phyloP scores from a whole-genome alignment of 352 stramenopile genomes.

The Globisporangium middletonii region DNA sequence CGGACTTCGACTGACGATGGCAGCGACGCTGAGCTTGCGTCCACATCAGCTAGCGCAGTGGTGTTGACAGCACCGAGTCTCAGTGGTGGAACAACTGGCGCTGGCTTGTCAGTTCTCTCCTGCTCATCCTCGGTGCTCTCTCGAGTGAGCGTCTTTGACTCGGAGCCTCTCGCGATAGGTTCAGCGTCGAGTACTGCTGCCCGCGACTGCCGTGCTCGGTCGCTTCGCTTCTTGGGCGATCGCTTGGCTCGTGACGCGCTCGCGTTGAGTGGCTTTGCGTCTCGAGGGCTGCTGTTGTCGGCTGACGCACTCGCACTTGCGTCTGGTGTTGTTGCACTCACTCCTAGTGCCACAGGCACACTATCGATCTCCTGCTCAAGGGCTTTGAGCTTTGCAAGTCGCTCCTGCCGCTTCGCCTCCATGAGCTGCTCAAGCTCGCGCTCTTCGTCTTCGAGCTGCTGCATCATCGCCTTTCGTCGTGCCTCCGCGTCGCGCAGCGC shows the following conservation, averaged over 20 bases:
- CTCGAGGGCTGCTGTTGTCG: neutral
- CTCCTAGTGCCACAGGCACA: neutral
- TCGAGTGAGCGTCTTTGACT: neutral
- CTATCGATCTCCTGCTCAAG: constrained; percentile 30
- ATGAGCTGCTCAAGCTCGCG: constrained; percentile 60
- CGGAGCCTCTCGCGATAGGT: no score
- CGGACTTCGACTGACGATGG: constrained; percentile 30
- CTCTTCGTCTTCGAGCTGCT: constrained; percentile 72
- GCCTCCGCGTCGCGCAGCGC: constrained; percentile 45
- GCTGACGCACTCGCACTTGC: neutral
- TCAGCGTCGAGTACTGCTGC: neutral
- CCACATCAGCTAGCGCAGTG: no score
- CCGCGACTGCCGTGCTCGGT: neutral
- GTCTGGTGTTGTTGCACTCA: neutral
- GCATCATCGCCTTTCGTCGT: constrained; percentile 44
- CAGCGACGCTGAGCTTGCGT: neutral
- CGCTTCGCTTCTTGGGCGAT: constrained; percentile 6
- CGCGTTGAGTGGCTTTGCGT: neutral
- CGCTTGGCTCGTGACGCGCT: constrained; percentile 6
- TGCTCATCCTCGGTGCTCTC: neutral
- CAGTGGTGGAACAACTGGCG: constrained; percentile 20
- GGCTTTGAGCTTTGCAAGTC: constrained; percentile 43
- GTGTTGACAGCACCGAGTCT: constrained; percentile 11
- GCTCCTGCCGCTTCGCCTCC: constrained; percentile 51
- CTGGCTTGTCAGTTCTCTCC: neutral